Evolutionary conservation across 2,329 filamentous ascomycete genomes (phyloP), one percentile per base, ranked within the genome.

Genomic region (Cercospora sesami): DNA sequence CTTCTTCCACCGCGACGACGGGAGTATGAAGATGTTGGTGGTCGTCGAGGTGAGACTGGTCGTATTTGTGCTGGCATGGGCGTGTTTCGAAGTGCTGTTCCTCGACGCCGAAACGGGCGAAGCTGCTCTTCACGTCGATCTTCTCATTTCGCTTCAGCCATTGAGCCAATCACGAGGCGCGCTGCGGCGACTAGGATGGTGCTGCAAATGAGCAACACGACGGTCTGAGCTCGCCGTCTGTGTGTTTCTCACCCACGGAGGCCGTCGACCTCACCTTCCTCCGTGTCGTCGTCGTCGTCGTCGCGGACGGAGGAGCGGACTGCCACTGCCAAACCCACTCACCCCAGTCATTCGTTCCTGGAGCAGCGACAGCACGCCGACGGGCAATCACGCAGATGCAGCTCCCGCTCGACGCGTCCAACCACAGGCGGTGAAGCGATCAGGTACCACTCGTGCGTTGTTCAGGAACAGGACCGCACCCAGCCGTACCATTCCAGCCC

Each of bases 351-450:
- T 18, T 66, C 64, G 31, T 66, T 66, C 59, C 39, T 18, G 55
- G 30, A 30, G 36, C 30, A 39, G 23, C 42, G 30, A 57, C 21
- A 42, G 36, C 58, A 59, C 58, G 18, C 59, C 18, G 51, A 45
- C 59, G 28, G 58, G 39, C 36, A 42, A 42, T n/a, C 36, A 42
- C 26, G 51, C 60, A 42, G 28, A 63, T 64, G 62, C 62, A 64
- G 48, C 30, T 45, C 18, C 62, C 62, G 62, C 62, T 42, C 51
- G 51, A 64, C 67, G 63, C 63, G 63, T 65, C 58, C 39, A 64
- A 62, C 58, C 58, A 62, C 66, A 60, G 67, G 63, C 60, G 31
- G 63, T 68, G 67, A 67, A 61, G 58, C 48, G 26, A 31, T 59
- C 51, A 58, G 62, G 53, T 31, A n/a, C 58, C 33, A 60, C 36